phyloP scores from a whole-genome alignment of 371 early-diverging fungal species.

The Mucor piriformis region DNA sequence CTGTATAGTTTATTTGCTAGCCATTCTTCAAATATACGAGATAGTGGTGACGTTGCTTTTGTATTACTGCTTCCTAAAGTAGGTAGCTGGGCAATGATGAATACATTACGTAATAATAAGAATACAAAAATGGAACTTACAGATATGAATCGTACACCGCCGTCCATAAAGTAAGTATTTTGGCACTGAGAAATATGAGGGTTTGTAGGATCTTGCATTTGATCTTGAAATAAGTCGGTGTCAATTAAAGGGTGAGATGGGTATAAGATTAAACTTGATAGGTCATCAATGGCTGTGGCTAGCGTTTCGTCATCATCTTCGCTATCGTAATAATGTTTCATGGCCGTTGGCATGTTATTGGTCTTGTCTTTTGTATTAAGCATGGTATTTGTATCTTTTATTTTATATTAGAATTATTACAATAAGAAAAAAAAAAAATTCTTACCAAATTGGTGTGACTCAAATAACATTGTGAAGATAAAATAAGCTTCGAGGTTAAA shows the following conservation, averaged over 20 bases:
- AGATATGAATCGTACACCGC: slow-evolving; percentile 44
- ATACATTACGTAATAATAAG: not conserved
- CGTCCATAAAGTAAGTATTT: slow-evolving; percentile 43
- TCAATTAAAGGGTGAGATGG: slow-evolving; percentile 12
- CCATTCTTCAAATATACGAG: slow-evolving; percentile 46
- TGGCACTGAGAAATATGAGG: slow-evolving; percentile 28
- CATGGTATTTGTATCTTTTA: slow-evolving; percentile 5
- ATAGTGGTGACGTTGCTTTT: slow-evolving; percentile 38
- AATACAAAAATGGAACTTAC: slow-evolving; percentile 23
- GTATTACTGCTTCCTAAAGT: slow-evolving; percentile 40
- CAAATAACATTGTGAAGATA: slow-evolving; percentile 19
- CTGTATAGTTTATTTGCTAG: slow-evolving; percentile 37
- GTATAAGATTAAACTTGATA: slow-evolving; percentile 26
- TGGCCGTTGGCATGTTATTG: slow-evolving; percentile 7
- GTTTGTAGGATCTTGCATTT: slow-evolving; percentile 34
- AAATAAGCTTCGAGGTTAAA: not conserved
- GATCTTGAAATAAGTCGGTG: slow-evolving; percentile 18
- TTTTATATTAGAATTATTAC: not conserved
- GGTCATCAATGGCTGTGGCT: slow-evolving; percentile 26
- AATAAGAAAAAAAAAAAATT: not conserved
- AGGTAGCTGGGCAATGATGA: slow-evolving; percentile 26
- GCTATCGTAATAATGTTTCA: slow-evolving; percentile 22
- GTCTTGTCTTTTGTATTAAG: slow-evolving; percentile 9
- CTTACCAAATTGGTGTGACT: slow-evolving; percentile 24
- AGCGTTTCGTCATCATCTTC: slow-evolving; percentile 29